Base-by-base conservation (phyloP, 768 basidiomycete species). In the Chalciporus piperatus region DNA sequence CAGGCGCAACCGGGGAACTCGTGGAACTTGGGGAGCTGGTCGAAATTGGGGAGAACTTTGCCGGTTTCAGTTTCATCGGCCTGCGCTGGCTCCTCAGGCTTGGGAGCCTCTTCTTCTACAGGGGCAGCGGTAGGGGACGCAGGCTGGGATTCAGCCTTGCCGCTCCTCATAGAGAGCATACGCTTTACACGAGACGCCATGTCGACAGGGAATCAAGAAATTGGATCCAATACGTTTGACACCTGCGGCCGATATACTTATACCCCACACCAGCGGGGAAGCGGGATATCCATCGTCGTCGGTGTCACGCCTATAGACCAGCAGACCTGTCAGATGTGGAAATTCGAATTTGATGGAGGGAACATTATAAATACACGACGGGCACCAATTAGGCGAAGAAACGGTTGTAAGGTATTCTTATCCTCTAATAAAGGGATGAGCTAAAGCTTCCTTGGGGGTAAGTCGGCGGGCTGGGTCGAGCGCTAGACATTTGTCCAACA, bases 401-500 rank as follows among this genome's bases (percentile, higher is more conserved):
- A 54, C 4, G 27, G 42, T 14, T 6, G 33, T 51, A 50, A 47
- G 54, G 51, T 57, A 56, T 55, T 48, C 16, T 64, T 58, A 77
- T 48, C 82, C 80, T 46, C 88, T 76, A 50, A 98, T 83, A 70
- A 96, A 98, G 0, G 91, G 83, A 70, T 98, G 94, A 9, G 78
- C 70, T 37, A 98, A 76, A 4, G 92, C 94, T 63, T 98, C 96
- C 62, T 87, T 84, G 2, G 95, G 94, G n/a, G 84, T 84, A 28
- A 97, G 82, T 61, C 96, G 74, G 66, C 92, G 83, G 38, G 82
- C 77, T 2, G 95, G 89, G 65, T 98, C 96, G 14, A 99, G 77
- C 19, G 82, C 75, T 23, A 97, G 76, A 67, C 95, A 96, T 71
- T 87, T 94, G 63, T 98, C 95, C 51, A 99, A 69, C 41, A 98